These are phyloP conservation scores for Catharanthus roseus DNA, from an alignment of 257 asterid genomes.

Conservation along the genomic window DNA sequence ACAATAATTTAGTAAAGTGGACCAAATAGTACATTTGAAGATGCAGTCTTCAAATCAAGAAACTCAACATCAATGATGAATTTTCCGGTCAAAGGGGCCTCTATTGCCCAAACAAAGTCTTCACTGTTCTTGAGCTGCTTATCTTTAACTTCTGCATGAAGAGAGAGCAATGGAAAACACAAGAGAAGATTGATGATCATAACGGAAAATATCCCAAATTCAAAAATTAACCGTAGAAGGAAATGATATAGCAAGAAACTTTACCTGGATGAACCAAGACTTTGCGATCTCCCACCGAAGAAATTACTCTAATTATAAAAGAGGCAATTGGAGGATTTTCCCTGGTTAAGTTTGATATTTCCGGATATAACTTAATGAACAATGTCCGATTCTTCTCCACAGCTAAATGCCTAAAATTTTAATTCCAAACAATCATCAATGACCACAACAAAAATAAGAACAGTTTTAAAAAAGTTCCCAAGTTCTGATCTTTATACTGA, in stretches of 20 bases:
- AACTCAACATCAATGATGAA: slow-evolving; percentile 90
- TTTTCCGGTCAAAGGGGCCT: slow-evolving; percentile 75
- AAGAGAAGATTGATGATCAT: background rate
- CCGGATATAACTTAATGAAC: slow-evolving; percentile 70
- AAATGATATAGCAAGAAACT: background rate
- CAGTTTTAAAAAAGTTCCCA: background rate
- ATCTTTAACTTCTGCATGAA: slow-evolving; percentile 58
- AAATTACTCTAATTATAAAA: slow-evolving; percentile 58
- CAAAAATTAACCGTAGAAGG: background rate
- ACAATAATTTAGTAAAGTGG: background rate
- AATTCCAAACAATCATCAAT: background rate
- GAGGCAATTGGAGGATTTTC: slow-evolving; percentile 90
- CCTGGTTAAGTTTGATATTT: slow-evolving; percentile 55
- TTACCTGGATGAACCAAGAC: slow-evolving; percentile 80
- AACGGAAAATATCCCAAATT: background rate
- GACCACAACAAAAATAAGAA: background rate
- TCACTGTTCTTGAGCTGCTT: slow-evolving; percentile 76
- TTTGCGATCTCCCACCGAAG: slow-evolving; percentile 77
- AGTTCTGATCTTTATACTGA: background rate
- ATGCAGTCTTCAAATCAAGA: slow-evolving; percentile 71
- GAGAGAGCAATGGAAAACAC: background rate
- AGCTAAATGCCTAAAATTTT: slow-evolving; percentile 69
- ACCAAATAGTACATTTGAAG: slow-evolving; percentile 48
- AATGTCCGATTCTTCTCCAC: slow-evolving; percentile 77
- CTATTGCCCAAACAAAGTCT: slow-evolving; percentile 75